phyloP scores from a whole-genome alignment of 2,329 filamentous ascomycete species.

The Aspergillus aculeatinus region DNA sequence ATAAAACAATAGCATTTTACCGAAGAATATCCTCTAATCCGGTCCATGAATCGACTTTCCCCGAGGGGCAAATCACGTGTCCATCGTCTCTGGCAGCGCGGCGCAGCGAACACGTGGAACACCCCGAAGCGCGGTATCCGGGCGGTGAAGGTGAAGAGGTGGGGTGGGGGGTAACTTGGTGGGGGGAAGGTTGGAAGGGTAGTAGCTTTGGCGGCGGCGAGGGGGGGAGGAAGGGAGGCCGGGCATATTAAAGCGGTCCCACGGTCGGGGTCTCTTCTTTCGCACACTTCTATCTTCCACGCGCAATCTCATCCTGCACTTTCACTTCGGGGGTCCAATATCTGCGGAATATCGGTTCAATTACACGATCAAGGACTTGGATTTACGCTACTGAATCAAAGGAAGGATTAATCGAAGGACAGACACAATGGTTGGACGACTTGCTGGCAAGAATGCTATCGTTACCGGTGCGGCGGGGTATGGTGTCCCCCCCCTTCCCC shows the following conservation, averaged over 20 bases:
- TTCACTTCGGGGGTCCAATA: no score
- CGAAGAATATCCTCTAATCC: no score
- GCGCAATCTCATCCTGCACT: no score
- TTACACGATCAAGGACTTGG: no score
- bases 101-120: background rate
- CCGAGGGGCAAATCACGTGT: no score
- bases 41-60: no score
- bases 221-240: background rate
- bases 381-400: no score
- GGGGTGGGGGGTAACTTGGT: background rate
- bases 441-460: constrained; percentile 24
- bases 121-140: background rate
- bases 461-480: constrained; percentile 24
- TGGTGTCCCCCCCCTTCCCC: background rate
- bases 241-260: background rate
- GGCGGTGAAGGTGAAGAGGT: background rate
- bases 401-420: no score
- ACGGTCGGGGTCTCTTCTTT: background rate
- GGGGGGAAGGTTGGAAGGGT: background rate
- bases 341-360: no score
- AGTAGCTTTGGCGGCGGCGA: background rate
- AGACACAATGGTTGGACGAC: constrained; percentile 21
- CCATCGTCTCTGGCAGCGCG: no score
- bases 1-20: no score
- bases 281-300: no score